Evolutionary conservation across 1,284 basidiomycete genomes (phyloP).

Genomic region (Ceratorhiza oryzae-sativae): DNA sequence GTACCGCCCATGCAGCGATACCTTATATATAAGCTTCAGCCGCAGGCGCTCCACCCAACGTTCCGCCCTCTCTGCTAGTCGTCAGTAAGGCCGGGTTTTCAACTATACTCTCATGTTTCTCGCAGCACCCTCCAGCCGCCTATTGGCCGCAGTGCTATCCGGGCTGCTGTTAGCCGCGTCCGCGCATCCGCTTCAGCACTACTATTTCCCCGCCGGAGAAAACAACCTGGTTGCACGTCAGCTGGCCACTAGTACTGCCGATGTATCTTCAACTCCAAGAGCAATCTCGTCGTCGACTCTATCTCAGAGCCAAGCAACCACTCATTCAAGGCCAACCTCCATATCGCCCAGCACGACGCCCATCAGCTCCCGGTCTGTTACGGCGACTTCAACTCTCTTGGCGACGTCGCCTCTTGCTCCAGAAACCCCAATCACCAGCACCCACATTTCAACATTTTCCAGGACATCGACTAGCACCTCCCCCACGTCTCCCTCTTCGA

Average conservation of each 20-base stretch:
- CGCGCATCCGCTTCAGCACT: too few species aligned
- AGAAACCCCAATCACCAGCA: neutral
- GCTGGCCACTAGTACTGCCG: neutral
- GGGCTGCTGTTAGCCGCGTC: neutral
- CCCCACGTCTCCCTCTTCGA: conserved; percentile 48
- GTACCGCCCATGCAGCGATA: neutral
- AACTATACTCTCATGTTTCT: neutral
- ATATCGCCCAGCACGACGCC: neutral
- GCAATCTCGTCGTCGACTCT: neutral
- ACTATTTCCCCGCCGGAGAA: too few species aligned
- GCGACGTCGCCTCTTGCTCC: neutral
- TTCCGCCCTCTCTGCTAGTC: too few species aligned
- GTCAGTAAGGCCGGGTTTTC: too few species aligned
- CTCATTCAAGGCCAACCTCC: neutral
- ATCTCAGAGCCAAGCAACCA: neutral
- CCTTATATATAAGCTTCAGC: neutral
- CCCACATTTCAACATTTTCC: neutral
- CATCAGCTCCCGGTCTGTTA: neutral
- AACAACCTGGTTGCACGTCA: neutral
- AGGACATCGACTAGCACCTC: conserved; percentile 47
- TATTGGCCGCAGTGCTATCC: neutral
- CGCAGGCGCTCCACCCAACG: conserved; percentile 17
- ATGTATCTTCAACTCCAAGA: neutral
- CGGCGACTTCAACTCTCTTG: neutral
- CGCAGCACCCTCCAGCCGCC: neutral